Percentiles rank a stretch among this genome's conserved stretches.
Evolutionary conservation across 176 grass and related monocot genomes (phyloP).

Genomic region (Hyparrhenia diplandra): DNA sequence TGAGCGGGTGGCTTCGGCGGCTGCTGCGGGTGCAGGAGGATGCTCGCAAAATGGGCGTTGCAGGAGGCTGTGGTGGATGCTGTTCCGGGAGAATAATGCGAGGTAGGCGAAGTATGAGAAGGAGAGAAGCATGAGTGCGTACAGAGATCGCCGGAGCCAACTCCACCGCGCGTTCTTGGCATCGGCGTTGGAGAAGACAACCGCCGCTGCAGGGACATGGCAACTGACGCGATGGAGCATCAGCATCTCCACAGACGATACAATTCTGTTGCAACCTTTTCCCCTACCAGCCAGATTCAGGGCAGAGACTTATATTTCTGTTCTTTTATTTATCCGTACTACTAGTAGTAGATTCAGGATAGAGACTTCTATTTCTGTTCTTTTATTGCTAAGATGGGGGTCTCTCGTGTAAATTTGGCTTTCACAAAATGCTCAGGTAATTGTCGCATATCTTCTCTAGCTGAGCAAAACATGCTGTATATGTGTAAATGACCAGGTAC

Average conservation of each 20-base stretch:
- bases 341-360: too few species aligned
- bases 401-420: neutral
- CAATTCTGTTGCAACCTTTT: neutral
- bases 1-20: neutral
- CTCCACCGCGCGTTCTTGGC: neutral
- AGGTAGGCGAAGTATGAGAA: slow-evolving; percentile 7
- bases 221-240: neutral
- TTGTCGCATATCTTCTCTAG: neutral
- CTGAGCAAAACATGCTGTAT: neutral
- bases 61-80: neutral
- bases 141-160: neutral
- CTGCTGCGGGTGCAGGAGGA: neutral
- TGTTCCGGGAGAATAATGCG: neutral
- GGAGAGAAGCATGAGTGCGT: neutral
- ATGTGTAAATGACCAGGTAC: too few species aligned
- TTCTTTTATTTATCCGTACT: too few species aligned
- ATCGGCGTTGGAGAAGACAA: neutral
- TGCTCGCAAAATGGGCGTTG: neutral
- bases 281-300: too few species aligned
- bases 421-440: neutral
- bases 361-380: neutral
- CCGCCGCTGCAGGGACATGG: neutral
- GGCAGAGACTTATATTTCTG: too few species aligned
- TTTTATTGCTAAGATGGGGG: neutral
- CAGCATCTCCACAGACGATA: neutral